phyloP scores from a whole-genome alignment of 2,329 filamentous ascomycete species.

The Botrytis fragariae region DNA sequence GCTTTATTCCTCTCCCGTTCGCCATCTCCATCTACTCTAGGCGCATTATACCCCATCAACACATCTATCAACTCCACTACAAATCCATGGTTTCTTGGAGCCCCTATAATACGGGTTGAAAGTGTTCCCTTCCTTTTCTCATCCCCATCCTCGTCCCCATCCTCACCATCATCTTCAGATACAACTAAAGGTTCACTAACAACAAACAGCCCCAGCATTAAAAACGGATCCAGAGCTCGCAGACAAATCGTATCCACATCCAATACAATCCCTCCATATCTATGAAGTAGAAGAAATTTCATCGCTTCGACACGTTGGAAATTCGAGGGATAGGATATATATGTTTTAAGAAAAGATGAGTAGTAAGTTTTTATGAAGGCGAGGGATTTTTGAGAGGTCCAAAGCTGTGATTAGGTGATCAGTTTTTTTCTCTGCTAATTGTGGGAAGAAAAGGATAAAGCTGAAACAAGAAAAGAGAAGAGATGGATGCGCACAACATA shows the following conservation, averaged over 20 bases:
- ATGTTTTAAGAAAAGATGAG: not conserved
- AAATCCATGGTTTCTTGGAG: not conserved
- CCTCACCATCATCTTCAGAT: no score
- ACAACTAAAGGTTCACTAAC: no score
- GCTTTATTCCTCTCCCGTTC: fast-evolving
- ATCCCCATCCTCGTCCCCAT: no score
- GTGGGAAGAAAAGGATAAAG: no score
- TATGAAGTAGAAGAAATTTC: not conserved
- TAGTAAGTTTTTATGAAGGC: not conserved
- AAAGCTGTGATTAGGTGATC: not conserved
- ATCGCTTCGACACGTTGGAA: not conserved
- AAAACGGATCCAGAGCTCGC: not conserved
- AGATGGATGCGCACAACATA: not conserved
- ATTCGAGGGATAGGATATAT: not conserved
- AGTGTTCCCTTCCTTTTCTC: not conserved
- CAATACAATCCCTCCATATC: not conserved
- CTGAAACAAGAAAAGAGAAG: not conserved
- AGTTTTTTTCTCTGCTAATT: not conserved
- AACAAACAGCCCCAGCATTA: slow-evolving; percentile 1
- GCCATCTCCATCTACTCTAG: fast-evolving
- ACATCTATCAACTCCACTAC: not conserved
- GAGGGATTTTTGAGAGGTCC: not conserved
- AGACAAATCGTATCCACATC: not conserved
- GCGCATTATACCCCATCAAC: not conserved
- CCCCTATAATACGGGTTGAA: not conserved